Percentiles rank a stretch among this genome's conserved stretches.
These are phyloP conservation scores for Shiraia sp. DNA, from an alignment of 2,329 filamentous ascomycete genomes.

Conservation along the genomic window DNA sequence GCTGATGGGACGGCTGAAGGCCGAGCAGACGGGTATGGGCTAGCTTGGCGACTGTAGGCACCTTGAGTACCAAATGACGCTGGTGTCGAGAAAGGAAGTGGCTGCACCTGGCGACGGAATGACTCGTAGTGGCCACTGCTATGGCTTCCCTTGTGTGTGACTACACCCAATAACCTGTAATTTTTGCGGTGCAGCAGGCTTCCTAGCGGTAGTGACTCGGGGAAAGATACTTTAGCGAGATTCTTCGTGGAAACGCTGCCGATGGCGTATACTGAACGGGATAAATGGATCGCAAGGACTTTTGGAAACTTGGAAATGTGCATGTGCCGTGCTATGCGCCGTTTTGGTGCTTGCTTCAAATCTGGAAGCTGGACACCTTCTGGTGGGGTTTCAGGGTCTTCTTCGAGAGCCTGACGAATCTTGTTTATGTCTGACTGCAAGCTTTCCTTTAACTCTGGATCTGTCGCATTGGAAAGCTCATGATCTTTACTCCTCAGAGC, in stretches of 20 bases:
- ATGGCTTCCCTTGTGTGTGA: slow-evolving; percentile 94
- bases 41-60: slow-evolving; percentile 67
- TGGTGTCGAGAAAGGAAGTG: slow-evolving; percentile 79
- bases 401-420: slow-evolving; percentile 71
- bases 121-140: slow-evolving; percentile 97
- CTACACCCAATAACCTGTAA: slow-evolving; percentile 83
- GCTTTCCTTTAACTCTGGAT: slow-evolving; percentile 46
- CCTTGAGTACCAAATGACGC: slow-evolving; percentile 76
- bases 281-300: slow-evolving; percentile 88
- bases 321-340: slow-evolving; percentile 84
- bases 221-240: slow-evolving; percentile 89
- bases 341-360: slow-evolving; percentile 72
- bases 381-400: slow-evolving; percentile 78
- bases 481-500: slow-evolving; percentile 67
- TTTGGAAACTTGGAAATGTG: slow-evolving; percentile 87
- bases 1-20: slow-evolving; percentile 43
- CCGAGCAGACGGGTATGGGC: slow-evolving; percentile 50
- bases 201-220: slow-evolving; percentile 81
- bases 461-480: slow-evolving; percentile 55
- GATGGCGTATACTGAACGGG: slow-evolving; percentile 85
- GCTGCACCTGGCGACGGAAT: slow-evolving; percentile 82
- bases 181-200: slow-evolving; percentile 75
- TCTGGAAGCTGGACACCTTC: slow-evolving; percentile 76
- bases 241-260: slow-evolving; percentile 85
- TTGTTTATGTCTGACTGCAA: slow-evolving; percentile 65